Evolutionary conservation across 345 rosid genomes (phyloP), one percentile per base, ranked within the genome.

Genomic region (Hevea brasiliensis): DNA sequence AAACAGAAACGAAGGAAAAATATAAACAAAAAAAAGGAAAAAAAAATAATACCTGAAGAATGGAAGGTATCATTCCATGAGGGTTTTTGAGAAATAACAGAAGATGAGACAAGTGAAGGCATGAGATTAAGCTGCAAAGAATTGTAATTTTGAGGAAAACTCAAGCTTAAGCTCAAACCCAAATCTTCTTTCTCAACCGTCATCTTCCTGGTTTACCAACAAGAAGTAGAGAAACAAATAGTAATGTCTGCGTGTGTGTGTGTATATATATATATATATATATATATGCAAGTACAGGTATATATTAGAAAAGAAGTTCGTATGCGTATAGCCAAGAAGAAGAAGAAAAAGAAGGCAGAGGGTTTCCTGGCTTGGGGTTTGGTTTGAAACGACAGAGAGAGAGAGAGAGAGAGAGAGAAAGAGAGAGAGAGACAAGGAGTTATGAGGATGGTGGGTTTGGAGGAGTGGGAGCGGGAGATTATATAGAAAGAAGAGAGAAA

Each of bases 81-180:
- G 8, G 92, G 84, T 76, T 85, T 88, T 61, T 75, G 80, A 59
- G 78, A 77, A 72, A 64, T 51, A 27, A 78, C 78, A 12, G 73
- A 70, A 32, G 88, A 68, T 51, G 82, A 69, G 17, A 78, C 61
- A 61, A 77, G 37, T 14, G 87, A 80, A 7, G 93, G 79, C 81
- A 74, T 76, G 44, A 82, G 91, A 81, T 88, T 87, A n/a, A 87
- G 85, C 79, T 90, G 92, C 37, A 75, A 72, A 70, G 89, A 73
- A 47, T 68, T 77, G 13, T 74, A 78, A 17, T 77, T 79, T 62
- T 81, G 84, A n/a, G 93, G 86, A 56, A 80, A 81, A 72, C 86
- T 87, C 84, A 91, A 82, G 84, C 97, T 79, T 56, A 92, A 81
- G 74, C 93, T 88, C 80, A 95, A 76, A 60, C 99, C 96, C 75